phyloP scores from a whole-genome alignment of 176 grass and related monocot genomes.

The Rhynchospora breviuscula region DNA sequence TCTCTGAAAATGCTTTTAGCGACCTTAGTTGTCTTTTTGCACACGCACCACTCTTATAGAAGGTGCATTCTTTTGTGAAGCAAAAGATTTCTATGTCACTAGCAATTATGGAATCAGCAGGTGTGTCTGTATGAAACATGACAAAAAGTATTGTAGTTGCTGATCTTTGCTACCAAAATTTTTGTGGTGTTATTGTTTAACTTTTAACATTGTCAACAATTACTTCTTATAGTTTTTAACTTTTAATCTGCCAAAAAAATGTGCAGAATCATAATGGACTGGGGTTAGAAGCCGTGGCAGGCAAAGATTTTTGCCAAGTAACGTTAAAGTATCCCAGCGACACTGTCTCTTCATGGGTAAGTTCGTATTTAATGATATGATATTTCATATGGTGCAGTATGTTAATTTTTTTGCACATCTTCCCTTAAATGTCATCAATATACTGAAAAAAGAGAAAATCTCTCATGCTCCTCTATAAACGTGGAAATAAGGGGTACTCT shows the following conservation, averaged over 20 bases:
- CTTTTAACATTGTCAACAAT: background rate
- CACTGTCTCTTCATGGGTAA: conserved; percentile 82
- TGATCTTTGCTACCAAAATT: background rate
- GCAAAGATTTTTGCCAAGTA: conserved; percentile 62
- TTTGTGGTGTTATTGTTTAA: background rate
- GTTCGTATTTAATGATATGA: background rate
- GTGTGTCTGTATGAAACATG: background rate
- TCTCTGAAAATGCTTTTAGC: background rate
- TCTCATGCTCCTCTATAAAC: background rate
- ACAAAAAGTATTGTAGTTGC: background rate
- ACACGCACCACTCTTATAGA: background rate
- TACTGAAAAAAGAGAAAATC: background rate
- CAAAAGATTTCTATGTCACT: background rate
- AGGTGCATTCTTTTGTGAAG: background rate
- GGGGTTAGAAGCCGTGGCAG: conserved; percentile 46
- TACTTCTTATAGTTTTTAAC: background rate
- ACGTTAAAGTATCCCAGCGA: conserved; percentile 64
- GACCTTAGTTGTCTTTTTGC: background rate
- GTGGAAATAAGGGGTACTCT: background rate
- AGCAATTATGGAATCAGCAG: background rate
- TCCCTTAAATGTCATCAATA: background rate
- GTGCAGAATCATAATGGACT: conserved; percentile 78
- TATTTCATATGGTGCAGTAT: background rate
- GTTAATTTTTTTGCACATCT: background rate
- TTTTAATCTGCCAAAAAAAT: background rate